Percentiles rank a stretch among this genome's conserved stretches.
Conservation (phyloP, 2,329 filamentous ascomycete species). For the Rutstroemia sp. region DNA sequence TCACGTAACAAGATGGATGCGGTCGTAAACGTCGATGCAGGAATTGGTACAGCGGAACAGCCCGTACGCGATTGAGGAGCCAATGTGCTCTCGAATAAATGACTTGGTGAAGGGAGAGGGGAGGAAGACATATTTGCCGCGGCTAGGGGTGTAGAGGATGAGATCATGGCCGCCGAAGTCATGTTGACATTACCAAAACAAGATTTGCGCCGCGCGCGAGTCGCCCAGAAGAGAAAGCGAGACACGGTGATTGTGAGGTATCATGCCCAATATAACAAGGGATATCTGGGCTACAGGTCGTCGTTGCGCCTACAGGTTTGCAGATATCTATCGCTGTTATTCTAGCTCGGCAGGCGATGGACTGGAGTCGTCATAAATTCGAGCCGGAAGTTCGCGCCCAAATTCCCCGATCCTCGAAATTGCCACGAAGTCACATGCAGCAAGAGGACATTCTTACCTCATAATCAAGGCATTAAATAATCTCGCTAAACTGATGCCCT, state of each 20-base stretch:
- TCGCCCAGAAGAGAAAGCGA: conserved; percentile 14
- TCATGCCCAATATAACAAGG: conserved; percentile 7
- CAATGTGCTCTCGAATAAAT: conserved; percentile 36
- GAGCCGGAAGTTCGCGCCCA: neutral
- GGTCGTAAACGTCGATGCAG: conserved; percentile 36
- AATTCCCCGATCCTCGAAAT: conserved; percentile 1
- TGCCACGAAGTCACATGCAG: conserved; percentile 3
- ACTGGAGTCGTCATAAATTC: neutral
- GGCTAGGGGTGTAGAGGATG: conserved; percentile 17
- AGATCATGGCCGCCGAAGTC: conserved; percentile 25
- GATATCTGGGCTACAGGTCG: too few species aligned
- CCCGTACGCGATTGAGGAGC: conserved; percentile 31
- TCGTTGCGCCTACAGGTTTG: neutral
- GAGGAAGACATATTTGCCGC: conserved; percentile 25
- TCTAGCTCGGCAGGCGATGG: neutral
- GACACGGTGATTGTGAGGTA: conserved; percentile 17
- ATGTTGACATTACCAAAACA: conserved; percentile 27
- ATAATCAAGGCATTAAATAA: conserved; percentile 4
- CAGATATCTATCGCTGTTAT: neutral
- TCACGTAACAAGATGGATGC: conserved; percentile 29
- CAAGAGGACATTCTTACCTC: neutral
- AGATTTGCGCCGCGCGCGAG: conserved; percentile 21
- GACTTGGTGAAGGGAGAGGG: conserved; percentile 41
- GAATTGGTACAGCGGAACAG: conserved; percentile 33
- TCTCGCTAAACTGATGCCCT: conserved; percentile 9